A percentile compares a stretch with the other conserved stretches of the same genome.
Conservation (phyloP, 1,284 basidiomycete species). For the Cutaneotrichosporon arboriforme region DNA sequence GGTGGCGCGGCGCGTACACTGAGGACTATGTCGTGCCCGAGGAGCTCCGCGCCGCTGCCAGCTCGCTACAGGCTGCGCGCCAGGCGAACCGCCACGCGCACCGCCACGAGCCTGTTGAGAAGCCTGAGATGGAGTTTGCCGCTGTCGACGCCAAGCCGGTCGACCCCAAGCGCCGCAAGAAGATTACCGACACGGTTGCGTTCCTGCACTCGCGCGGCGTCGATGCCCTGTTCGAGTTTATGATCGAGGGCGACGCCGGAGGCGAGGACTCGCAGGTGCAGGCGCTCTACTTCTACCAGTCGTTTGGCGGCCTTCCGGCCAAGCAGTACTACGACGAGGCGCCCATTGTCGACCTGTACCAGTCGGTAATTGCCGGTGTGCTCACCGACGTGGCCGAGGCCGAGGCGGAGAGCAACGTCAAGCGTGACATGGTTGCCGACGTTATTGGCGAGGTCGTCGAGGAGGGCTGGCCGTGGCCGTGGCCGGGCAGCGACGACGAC, state of each 20-base stretch:
- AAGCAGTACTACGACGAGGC: conserved; percentile 92
- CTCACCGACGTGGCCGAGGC: conserved; percentile 56
- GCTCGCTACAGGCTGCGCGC: not conserved
- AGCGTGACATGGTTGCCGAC: conserved; percentile 12
- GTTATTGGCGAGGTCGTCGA: conserved; percentile 24
- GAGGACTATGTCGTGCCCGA: conserved; percentile 34
- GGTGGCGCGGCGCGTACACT: conserved; percentile 32
- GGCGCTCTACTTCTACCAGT: conserved; percentile 79
- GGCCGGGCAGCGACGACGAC: conserved; percentile 56
- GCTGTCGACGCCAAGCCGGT: not conserved
- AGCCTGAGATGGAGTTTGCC: not conserved
- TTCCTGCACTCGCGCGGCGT: conserved; percentile 84
- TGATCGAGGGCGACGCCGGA: conserved; percentile 75
- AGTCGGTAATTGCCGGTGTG: conserved; percentile 62
- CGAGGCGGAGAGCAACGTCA: conserved; percentile 5
- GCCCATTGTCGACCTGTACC: conserved; percentile 64
- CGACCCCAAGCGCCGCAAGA: conserved; percentile 21
- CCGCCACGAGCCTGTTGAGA: conserved; percentile 1
- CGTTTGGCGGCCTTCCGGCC: conserved; percentile 76
- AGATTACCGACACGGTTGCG: conserved; percentile 68
- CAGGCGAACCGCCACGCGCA: not conserved
- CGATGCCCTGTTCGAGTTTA: conserved; percentile 68
- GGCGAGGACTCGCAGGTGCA: conserved; percentile 83
- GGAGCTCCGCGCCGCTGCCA: conserved; percentile 22
- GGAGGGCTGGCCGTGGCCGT: conserved; percentile 69